Conservation (phyloP, 805 yeast genomes). For the Candida michaelii region DNA sequence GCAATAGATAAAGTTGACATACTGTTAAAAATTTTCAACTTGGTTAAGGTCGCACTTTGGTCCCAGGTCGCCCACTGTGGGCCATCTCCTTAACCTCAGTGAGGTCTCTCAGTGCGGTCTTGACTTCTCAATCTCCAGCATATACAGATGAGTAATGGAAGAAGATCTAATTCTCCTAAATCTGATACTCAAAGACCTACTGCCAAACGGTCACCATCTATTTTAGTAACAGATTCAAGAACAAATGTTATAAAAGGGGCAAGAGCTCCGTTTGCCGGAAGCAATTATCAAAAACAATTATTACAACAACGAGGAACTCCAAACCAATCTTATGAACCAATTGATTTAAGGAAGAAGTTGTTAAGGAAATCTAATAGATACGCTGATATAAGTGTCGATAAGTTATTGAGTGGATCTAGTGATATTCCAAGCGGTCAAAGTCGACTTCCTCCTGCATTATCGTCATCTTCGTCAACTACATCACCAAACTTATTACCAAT, state of each 20-base stretch:
- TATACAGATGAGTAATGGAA: constrained; percentile 3
- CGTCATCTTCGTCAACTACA: constrained; percentile 7
- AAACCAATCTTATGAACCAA: constrained; percentile 1
- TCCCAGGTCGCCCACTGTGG: too few species aligned
- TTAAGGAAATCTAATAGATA: constrained; percentile 45
- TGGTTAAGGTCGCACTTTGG: not conserved
- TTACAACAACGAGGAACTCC: constrained; percentile 25
- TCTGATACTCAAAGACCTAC: constrained; percentile 39
- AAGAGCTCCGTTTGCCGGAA: constrained; percentile 84
- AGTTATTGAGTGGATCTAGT: constrained; percentile 71
- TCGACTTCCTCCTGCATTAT: constrained; percentile 32
- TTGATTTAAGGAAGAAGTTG: constrained; percentile 26
- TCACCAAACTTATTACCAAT: constrained; percentile 14
- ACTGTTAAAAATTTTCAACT: constrained; percentile 7
- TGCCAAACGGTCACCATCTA: constrained; percentile 89
- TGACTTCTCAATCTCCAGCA: too few species aligned
- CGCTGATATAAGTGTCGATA: constrained; percentile 79
- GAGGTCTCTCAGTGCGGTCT: too few species aligned
- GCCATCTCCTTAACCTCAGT: not conserved
- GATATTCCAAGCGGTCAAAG: constrained; percentile 85
- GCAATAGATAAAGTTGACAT: constrained; percentile 64
- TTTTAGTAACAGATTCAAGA: constrained; percentile 87
- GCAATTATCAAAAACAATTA: constrained; percentile 41
- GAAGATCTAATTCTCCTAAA: constrained; percentile 6
- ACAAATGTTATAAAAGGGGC: constrained; percentile 48